phyloP scores from a whole-genome alignment of 345 rosid species.

The Citrus hindsii region DNA sequence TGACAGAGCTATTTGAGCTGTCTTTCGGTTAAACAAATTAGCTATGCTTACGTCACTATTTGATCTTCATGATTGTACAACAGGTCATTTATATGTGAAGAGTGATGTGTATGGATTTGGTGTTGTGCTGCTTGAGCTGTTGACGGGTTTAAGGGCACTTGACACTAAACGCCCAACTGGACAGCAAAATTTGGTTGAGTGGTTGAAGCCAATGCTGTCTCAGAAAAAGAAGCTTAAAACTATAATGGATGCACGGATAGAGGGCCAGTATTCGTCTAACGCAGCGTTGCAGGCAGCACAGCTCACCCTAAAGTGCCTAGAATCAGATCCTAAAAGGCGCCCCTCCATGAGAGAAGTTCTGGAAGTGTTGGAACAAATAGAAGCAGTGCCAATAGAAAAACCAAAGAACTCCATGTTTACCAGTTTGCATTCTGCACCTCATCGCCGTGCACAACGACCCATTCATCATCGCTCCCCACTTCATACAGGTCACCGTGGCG shows the following conservation, averaged over 20 bases:
- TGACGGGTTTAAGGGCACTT: slow-evolving; percentile 53
- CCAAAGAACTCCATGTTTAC: slow-evolving; percentile 9
- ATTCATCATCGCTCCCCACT: slow-evolving; percentile 1
- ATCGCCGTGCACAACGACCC: slow-evolving; percentile 6
- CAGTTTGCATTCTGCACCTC: slow-evolving; percentile 6
- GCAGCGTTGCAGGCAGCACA: slow-evolving; percentile 44
- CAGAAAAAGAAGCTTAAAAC: slow-evolving; percentile 37
- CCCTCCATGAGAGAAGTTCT: slow-evolving; percentile 60
- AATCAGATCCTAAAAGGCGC: slow-evolving; percentile 43
- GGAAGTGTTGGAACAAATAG: slow-evolving; percentile 39
- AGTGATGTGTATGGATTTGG: slow-evolving; percentile 76
- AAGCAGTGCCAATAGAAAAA: slow-evolving; percentile 24
- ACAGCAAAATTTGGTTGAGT: slow-evolving; percentile 51
- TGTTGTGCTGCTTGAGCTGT: slow-evolving; percentile 55
- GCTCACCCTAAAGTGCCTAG: slow-evolving; percentile 42
- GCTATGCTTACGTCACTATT: neutral
- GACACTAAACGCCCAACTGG: slow-evolving; percentile 34
- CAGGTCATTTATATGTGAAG: slow-evolving; percentile 64
- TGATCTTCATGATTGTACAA: neutral
- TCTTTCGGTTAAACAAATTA: neutral
- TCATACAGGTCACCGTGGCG: neutral
- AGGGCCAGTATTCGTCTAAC: slow-evolving; percentile 45
- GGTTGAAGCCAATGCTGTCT: slow-evolving; percentile 46
- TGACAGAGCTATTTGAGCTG: neutral
- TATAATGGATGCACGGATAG: slow-evolving; percentile 46